Percentiles rank a stretch among this genome's conserved stretches.
phyloP scores from a whole-genome alignment of 2,329 filamentous ascomycete genomes.

The Colletotrichum lini region DNA sequence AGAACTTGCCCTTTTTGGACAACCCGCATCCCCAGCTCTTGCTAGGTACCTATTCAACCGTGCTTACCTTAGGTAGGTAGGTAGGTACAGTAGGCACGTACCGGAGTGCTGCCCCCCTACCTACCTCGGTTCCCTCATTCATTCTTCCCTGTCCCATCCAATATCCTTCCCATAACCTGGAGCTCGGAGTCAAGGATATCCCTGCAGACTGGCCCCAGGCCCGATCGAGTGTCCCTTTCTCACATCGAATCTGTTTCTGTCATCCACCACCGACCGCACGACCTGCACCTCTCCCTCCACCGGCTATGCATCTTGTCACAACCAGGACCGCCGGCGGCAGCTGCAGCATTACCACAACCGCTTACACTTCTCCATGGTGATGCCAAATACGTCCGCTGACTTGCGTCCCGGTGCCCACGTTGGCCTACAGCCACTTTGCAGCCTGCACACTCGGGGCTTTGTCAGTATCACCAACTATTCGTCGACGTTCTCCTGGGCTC shows the following conservation, averaged over 20 bases:
- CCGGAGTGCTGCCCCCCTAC: constrained; percentile 2
- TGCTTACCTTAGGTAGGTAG: too few species aligned
- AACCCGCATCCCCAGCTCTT: constrained; percentile 16
- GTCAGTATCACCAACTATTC: constrained; percentile 12
- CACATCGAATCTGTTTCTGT: neutral
- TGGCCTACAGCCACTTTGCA: constrained; percentile 19
- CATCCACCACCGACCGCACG: neutral
- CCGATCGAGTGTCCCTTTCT: neutral
- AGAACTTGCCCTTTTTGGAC: constrained; percentile 35
- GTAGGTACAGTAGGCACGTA: too few species aligned
- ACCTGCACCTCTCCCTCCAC: neutral
- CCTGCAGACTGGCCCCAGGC: constrained; percentile 12
- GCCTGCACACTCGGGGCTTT: neutral
- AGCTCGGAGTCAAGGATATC: constrained; percentile 23
- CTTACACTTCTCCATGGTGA: constrained; percentile 1
- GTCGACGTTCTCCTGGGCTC: constrained; percentile 17
- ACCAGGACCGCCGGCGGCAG: neutral
- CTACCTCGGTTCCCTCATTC: neutral
- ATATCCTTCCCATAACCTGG: constrained; percentile 29
- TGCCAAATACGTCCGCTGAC: constrained; percentile 34
- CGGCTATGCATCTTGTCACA: neutral
- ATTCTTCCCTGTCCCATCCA: neutral
- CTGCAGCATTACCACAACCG: constrained; percentile 1
- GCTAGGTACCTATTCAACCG: neutral
- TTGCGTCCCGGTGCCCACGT: constrained; percentile 32